These are phyloP conservation scores for Lotus japonicus DNA, from an alignment of 306 rosid species.

Conservation along the genomic window DNA sequence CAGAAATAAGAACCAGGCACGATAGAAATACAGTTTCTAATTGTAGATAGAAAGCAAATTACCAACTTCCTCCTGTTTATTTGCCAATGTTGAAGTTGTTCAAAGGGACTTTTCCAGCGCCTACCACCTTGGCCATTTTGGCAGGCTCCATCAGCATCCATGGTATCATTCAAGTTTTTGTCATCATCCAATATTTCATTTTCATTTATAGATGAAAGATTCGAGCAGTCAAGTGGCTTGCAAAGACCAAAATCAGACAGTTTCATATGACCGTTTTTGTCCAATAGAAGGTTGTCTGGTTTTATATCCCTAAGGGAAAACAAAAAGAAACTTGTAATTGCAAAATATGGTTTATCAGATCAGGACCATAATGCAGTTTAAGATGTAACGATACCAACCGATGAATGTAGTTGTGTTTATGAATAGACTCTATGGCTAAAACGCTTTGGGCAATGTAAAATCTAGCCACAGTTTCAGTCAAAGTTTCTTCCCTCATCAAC, in stretches of 20 bases:
- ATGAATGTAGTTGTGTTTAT: constrained; percentile 79
- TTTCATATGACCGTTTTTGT: constrained; percentile 77
- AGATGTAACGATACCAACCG: constrained; percentile 37
- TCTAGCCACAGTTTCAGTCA: constrained; percentile 86
- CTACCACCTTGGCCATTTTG: constrained; percentile 60
- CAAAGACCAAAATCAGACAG: constrained; percentile 95
- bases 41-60: constrained; percentile 7
- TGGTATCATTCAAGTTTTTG: constrained; percentile 56
- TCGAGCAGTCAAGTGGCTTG: constrained; percentile 85
- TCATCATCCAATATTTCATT: constrained; percentile 67
- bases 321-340: not conserved
- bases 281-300: constrained; percentile 91
- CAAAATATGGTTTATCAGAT: constrained; percentile 3
- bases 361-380: not conserved
- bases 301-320: constrained; percentile 63
- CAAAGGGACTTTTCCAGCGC: constrained; percentile 85
- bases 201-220: constrained; percentile 66
- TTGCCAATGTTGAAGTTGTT: constrained; percentile 94
- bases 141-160: constrained; percentile 39
- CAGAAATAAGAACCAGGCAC: not conserved
- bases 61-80: constrained; percentile 54
- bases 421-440: constrained; percentile 87
- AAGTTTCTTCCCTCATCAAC: constrained; percentile 87
- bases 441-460: constrained; percentile 60
- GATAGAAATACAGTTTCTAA: not conserved